Base-by-base conservation (phyloP, 169 alveolate species). In the Toxoplasma gondii region DNA sequence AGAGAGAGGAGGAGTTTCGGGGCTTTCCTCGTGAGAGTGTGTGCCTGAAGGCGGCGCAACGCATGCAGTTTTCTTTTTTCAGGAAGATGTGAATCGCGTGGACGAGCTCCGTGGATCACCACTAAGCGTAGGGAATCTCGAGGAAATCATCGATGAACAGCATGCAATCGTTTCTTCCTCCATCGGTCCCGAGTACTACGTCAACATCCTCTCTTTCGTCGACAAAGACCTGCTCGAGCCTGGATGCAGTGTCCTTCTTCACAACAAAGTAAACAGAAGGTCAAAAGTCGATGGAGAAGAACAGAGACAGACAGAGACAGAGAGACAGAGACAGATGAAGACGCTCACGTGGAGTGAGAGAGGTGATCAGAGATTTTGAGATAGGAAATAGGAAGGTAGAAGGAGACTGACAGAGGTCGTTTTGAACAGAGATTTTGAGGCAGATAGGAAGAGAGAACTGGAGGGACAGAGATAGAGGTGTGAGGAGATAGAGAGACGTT, bases 91-190 rank as follows among this genome's bases (percentile, higher is more conserved):
- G 90, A 91, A 92, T 39, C 95, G 98, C 94, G 98, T 99, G 38
- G 99, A 99, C 94, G 99, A 98, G 91, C 94, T 99, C 69, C 98
- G 99, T 91, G 99, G 99, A 44, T 97, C 98, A 27, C 99, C 99
- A 38, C 97, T 99, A 99, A 97, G 98, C 67, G 99, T 99, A 69
- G 99, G 99, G 41, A 98, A 98, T 34, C 97, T 99, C 94, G 99
- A 99, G 96, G 99, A 99, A 96, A 97, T 99, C 86, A 98, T 99
- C 24, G 99, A 98, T 96, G 99, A 99, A 96, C 98, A 99, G 95
- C 99, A 99, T 96, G 99, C 99, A 54, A 99, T 99, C 95, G 99
- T 99, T 58, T 98, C 99, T 31, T 97, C 99, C n/a, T 98, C 99
- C 0, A 98, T 98, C 86, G 99, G 99, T 45, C 99, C 99, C 36